Base-by-base conservation (phyloP, 73 alveolate species). In the Durusdinium trenchii region DNA sequence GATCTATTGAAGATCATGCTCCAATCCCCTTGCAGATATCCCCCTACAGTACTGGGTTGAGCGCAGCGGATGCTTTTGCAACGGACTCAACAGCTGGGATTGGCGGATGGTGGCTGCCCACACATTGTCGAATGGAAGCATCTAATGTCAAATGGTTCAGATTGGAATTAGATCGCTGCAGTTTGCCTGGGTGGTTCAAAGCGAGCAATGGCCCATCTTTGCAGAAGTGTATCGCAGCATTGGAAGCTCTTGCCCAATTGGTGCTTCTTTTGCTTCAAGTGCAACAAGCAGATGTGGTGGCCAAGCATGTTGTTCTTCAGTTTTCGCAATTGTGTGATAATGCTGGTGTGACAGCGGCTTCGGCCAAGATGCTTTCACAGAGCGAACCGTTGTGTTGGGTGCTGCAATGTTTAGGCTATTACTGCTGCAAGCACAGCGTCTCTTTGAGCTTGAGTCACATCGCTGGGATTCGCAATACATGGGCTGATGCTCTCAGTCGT, bases 41-140 rank as follows among this genome's bases (percentile, higher is more conserved):
- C n/a, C 36, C 18, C 32, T 12, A 6, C 32, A 42, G 73, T 73
- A 14, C 32, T 47, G 42, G 50, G 4, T 3, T 51, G 5, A 30
- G 94, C 30, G 87, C 87, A 0, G 87, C 87, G 36, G 87, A 78
- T 60, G 94, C 94, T 14, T 83, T 47, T 60, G 94, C 94, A 28
- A 48, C 47, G 2, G 61, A 20, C 40, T 20, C 47, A 16, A 83
- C 75, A 40, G 94, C 48, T 1, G 93, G 93, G 14, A 48, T 50
- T 4, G 93, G 93, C 10, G 93, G 94, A 0, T 83, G 40, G 42
- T 51, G 76, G 94, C 0, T 78, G 36, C 94, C 87, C 7, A 42
- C 57, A 1, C 62, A 26, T 0, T 40, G 40, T 0, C 43, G 1
- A 1, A 4, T 54, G 36, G 36, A 42, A 18, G 14, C 23, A 38